Evolutionary conservation across 208 protist species (phyloP), one percentile per base, ranked within the genome.

Genomic region (Trypanosoma lewisi): DNA sequence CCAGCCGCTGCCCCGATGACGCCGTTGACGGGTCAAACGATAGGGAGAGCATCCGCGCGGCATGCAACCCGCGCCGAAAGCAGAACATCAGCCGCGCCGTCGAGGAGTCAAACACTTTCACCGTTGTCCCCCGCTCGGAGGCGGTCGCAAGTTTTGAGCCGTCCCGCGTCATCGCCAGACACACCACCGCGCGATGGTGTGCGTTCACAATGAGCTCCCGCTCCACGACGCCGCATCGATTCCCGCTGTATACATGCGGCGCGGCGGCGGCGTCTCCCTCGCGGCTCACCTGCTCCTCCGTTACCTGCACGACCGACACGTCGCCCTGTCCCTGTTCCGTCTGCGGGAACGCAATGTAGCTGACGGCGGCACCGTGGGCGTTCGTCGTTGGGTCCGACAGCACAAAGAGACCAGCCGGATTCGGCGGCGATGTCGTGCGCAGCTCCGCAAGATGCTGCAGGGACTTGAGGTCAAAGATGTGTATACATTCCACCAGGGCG

Each of bases 401-500:
- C 14, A 61, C 80, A 7, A 85, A n/a, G 2, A 91, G 19, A 16
- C 73, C 63, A 11, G 39, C 30, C 19, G 71, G 67, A 67, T 91
- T 91, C 0, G 54, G 62, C 1, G 80, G 81, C 6, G 68, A 76
- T 21, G 54, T 71, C 44, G 72, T 86, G 49, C 68, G 71, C 55
- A 87, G 70, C 67, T 86, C 65, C 9, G 78, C 75, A 21, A 93
- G 42, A 34, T 83, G 80, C 25, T 45, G 51, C 66, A 93, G 60
- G 1, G 78, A 84, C 31, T 36, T 55, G 16, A 89, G 63, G 31
- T 89, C 83, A n/a, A 93, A 75, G 6, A 93, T 58, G 54, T 93
- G 83, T 11, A 89, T 73, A 12, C 69, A 61, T 44, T 83, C 80
- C 19, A 63, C 68, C 53, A 80, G 63, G 8, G 55, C 70, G 27